Evolutionary conservation across 768 basidiomycete species (phyloP).

Genomic region (Russula emetica): DNA sequence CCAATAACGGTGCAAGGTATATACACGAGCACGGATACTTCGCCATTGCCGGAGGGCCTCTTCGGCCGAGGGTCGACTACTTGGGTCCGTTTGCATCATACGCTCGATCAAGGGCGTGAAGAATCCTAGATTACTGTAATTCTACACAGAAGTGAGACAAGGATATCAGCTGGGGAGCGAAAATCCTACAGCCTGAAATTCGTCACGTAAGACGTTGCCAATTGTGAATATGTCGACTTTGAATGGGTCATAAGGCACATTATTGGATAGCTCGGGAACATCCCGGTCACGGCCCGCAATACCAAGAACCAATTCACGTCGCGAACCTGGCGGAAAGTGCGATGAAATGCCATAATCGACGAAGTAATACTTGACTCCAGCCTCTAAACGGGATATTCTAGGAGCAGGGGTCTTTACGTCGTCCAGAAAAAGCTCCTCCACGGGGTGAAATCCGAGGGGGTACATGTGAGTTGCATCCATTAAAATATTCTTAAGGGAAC

Average conservation of each 20-base stretch:
- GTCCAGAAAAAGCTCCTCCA: neutral
- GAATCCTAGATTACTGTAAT: conserved; percentile 3
- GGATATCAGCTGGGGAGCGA: neutral
- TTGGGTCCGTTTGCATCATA: conserved; percentile 9
- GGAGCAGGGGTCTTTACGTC: neutral
- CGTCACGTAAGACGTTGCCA: conserved; percentile 1
- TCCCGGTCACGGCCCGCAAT: conserved; percentile 13
- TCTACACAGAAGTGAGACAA: neutral
- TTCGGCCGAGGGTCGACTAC: conserved; percentile 4
- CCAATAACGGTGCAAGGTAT: conserved; percentile 1
- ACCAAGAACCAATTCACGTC: conserved; percentile 1
- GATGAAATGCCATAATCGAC: conserved; percentile 23
- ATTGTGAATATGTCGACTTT: conserved; percentile 26
- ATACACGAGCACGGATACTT: conserved; percentile 4
- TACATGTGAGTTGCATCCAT: too few relatives aligned
- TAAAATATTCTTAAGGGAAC: neutral
- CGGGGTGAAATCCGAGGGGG: conserved; percentile 20
- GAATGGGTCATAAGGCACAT: conserved; percentile 24
- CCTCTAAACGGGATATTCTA: neutral
- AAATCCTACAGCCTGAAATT: neutral
- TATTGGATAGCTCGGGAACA: conserved; percentile 20
- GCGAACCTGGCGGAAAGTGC: neutral
- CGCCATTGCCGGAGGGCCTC: conserved; percentile 7
- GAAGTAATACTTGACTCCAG: conserved; percentile 20
- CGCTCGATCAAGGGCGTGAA: conserved; percentile 3